These are phyloP conservation scores for Taiozyma sp. DNA, from an alignment of 1,139 yeast genomes.

Conservation along the genomic window DNA sequence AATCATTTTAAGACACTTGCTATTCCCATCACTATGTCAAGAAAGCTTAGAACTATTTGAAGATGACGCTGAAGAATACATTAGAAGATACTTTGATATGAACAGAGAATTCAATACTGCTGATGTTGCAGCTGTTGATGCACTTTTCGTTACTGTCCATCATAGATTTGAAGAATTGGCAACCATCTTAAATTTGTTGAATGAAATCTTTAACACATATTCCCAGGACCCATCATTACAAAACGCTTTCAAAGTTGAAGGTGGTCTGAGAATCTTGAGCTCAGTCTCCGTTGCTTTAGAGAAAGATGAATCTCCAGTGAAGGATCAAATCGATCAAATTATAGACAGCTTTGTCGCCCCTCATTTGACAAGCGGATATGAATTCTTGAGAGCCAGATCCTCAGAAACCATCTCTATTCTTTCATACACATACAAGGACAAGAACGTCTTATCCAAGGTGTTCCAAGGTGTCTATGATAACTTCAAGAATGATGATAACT, in stretches of 20 bases:
- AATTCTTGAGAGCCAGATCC: slow-evolving; percentile 79
- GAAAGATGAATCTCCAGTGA: slow-evolving; percentile 46
- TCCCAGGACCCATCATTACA: slow-evolving; percentile 30
- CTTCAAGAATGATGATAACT: slow-evolving; percentile 31
- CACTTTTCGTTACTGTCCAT: slow-evolving; percentile 46
- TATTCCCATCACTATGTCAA: slow-evolving; percentile 57
- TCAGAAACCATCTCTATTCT: slow-evolving; percentile 68
- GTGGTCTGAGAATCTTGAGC: slow-evolving; percentile 75
- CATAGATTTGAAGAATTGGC: slow-evolving; percentile 42
- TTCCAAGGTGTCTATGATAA: slow-evolving; percentile 50
- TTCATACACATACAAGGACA: slow-evolving; percentile 47
- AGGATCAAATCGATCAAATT: slow-evolving; percentile 64
- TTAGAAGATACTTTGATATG: slow-evolving; percentile 62
- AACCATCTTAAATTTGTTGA: slow-evolving; percentile 41
- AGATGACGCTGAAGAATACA: slow-evolving; percentile 70
- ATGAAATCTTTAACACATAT: slow-evolving; percentile 42
- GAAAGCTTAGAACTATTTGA: slow-evolving; percentile 58
- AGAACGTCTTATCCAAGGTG: slow-evolving; percentile 47
- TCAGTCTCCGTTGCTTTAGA: slow-evolving; percentile 52
- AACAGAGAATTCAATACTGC: slow-evolving; percentile 70
- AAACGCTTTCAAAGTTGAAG: slow-evolving; percentile 72
- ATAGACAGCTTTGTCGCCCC: slow-evolving; percentile 65
- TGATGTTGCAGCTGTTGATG: slow-evolving; percentile 78
- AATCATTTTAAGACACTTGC: slow-evolving; percentile 51
- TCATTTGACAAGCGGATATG: slow-evolving; percentile 51